Conservation (phyloP, 441 rosid species). For the Jatropha podagrica region DNA sequence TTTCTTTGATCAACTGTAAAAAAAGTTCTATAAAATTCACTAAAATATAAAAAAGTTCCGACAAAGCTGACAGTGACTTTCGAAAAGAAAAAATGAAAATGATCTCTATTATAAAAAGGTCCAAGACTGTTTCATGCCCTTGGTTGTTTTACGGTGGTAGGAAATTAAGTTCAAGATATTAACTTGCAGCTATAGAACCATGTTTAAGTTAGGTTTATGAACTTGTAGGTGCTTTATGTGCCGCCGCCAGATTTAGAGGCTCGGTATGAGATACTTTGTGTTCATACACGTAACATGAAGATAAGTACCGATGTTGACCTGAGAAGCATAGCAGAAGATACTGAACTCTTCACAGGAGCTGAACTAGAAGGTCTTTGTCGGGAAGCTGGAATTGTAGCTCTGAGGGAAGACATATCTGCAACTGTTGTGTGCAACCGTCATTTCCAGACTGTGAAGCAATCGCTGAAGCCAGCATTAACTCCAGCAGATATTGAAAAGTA, state of each 20-base stretch:
- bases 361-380: constrained; percentile 81
- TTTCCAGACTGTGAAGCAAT: constrained; percentile 58
- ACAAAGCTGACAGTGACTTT: background rate
- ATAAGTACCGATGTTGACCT: constrained; percentile 66
- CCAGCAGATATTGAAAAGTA: constrained; percentile 55
- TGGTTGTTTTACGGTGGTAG: too few relatives aligned
- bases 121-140: background rate
- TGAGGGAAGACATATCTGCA: constrained; percentile 77
- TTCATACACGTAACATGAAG: constrained; percentile 82
- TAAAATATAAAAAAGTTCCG: background rate
- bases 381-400: constrained; percentile 85
- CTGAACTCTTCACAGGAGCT: constrained; percentile 82
- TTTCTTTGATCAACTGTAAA: background rate
- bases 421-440: constrained; percentile 55
- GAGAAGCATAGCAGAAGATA: constrained; percentile 65
- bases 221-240: constrained; percentile 68
- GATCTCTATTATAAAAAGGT: background rate
- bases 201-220: background rate
- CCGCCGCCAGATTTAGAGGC: constrained; percentile 84
- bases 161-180: background rate
- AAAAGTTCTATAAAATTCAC: background rate
- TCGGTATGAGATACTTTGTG: constrained; percentile 73
- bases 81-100: background rate
- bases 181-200: background rate
- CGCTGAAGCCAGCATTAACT: constrained; percentile 80